These are phyloP conservation scores for Pseudogymnoascus sp. DNA, from an alignment of 2,329 filamentous ascomycete species.

Conservation along the genomic window DNA sequence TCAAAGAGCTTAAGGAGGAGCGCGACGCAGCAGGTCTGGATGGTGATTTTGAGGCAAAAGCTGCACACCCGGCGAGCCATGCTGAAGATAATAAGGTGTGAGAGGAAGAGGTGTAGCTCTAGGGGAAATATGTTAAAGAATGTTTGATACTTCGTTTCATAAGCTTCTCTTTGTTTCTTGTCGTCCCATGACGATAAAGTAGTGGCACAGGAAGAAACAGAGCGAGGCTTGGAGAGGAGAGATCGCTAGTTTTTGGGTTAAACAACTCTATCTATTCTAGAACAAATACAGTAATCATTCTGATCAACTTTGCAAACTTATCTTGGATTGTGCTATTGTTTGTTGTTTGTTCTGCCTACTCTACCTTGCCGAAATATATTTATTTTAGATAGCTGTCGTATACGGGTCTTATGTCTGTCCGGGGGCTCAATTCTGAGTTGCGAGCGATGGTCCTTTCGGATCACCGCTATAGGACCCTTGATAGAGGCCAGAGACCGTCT, in stretches of 20 bases:
- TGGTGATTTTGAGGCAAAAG: background rate
- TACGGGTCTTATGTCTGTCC: too few relatives aligned
- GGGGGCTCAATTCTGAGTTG: too few relatives aligned
- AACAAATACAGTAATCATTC: background rate
- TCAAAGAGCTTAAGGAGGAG: constrained; percentile 54
- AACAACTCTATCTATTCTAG: background rate
- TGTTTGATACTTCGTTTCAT: background rate
- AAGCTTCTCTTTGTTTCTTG: background rate
- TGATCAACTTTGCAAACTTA: background rate
- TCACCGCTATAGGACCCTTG: too few relatives aligned
- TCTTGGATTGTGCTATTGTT: background rate
- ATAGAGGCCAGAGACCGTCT: too few relatives aligned
- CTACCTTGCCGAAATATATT: background rate
- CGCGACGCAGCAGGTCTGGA: background rate
- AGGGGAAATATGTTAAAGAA: background rate
- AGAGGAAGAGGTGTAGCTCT: background rate
- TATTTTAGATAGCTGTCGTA: too few relatives aligned
- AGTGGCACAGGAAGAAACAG: background rate
- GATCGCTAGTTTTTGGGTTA: background rate
- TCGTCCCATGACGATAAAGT: background rate
- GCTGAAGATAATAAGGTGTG: background rate
- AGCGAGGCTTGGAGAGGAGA: background rate
- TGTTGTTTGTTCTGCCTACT: background rate
- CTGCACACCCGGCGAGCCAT: background rate
- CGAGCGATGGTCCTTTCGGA: too few relatives aligned